Percentiles rank a stretch among this genome's conserved stretches.
phyloP scores from a whole-genome alignment of 1,139 yeast species.

The Keqinozyma sinolaborantium region DNA sequence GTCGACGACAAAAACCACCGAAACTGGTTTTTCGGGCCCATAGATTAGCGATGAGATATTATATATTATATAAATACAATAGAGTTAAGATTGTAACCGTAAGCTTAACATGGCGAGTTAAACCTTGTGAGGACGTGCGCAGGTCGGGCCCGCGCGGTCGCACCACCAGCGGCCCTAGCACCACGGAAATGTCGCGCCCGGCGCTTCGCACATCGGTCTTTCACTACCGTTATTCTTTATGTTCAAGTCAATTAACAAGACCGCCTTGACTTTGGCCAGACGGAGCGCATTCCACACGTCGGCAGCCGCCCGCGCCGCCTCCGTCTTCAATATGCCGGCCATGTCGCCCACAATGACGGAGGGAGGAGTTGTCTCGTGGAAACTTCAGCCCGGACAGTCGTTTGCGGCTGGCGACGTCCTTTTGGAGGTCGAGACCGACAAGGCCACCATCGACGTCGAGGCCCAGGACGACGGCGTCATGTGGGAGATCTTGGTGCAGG shows the following conservation, averaged over 20 bases:
- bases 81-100: too few relatives aligned
- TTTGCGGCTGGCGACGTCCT: slow-evolving; percentile 84
- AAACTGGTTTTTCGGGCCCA: too few relatives aligned
- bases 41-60: too few relatives aligned
- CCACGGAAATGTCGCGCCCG: slow-evolving; percentile 22
- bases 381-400: slow-evolving; percentile 73
- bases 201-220: slow-evolving; percentile 4
- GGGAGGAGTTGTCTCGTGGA: slow-evolving; percentile 97
- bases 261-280: slow-evolving; percentile 7
- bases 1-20: too few relatives aligned
- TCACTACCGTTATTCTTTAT: slow-evolving; percentile 2
- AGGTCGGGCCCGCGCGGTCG: too few relatives aligned
- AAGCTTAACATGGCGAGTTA: too few relatives aligned
- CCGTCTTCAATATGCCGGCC: slow-evolving; percentile 88
- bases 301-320: slow-evolving; percentile 36
- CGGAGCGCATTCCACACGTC: slow-evolving; percentile 15
- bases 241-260: slow-evolving; percentile 1
- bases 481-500: slow-evolving; percentile 68
- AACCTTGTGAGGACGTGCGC: too few relatives aligned
- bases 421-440: slow-evolving; percentile 89
- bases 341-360: slow-evolving; percentile 99
- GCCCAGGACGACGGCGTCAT: slow-evolving; percentile 89
- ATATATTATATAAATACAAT: too few relatives aligned
- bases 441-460: slow-evolving; percentile 90
- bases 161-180: too few relatives aligned